These are phyloP conservation scores for Blastomyces gilchristii DNA, from an alignment of 2,329 filamentous ascomycete genomes.

Conservation along the genomic window DNA sequence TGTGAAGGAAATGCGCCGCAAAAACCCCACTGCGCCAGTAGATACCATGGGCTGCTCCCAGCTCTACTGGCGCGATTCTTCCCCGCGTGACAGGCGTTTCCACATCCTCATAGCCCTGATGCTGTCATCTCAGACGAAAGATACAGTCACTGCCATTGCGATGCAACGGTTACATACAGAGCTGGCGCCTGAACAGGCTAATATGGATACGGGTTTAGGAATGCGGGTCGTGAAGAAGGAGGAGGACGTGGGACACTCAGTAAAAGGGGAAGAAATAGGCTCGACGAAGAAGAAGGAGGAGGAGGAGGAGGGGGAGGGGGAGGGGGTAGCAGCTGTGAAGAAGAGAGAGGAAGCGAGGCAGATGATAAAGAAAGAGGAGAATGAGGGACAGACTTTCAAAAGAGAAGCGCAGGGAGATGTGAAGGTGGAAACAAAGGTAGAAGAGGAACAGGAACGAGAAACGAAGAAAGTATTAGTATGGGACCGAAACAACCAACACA, in stretches of 20 bases:
- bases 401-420: not conserved
- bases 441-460: constrained; percentile 14
- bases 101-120: constrained; percentile 82
- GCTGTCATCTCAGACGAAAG: constrained; percentile 87
- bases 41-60: constrained; percentile 90
- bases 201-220: constrained; percentile 1
- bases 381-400: constrained; percentile 3
- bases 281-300: not conserved
- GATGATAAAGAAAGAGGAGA: not conserved
- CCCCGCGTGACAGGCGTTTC: constrained; percentile 55
- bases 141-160: constrained; percentile 75
- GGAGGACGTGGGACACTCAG: not conserved
- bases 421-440: constrained; percentile 1
- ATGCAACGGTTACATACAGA: constrained; percentile 71
- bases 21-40: constrained; percentile 62
- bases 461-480: constrained; percentile 14
- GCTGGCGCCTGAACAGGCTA: constrained; percentile 39
- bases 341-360: not conserved
- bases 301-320: constrained; percentile 1
- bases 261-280: not conserved
- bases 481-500: constrained; percentile 16
- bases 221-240: constrained; percentile 6
- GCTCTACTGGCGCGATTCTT: constrained; percentile 34
- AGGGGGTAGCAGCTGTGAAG: not conserved
- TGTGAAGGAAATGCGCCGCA: constrained; percentile 67